phyloP scores from a whole-genome alignment of 305 asterid genomes.

The Fraxinus sp. region DNA sequence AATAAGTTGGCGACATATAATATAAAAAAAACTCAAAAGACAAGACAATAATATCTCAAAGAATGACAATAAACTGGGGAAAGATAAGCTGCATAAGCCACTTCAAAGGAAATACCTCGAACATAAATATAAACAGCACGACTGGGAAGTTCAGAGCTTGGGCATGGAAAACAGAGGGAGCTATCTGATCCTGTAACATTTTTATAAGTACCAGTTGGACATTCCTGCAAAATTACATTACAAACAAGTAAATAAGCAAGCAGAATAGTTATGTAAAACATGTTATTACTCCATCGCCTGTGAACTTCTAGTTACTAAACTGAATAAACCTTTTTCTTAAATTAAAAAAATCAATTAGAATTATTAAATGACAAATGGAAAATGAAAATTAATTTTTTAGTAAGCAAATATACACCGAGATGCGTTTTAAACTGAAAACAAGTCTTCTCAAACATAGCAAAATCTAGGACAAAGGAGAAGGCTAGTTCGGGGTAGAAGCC shows the following conservation, averaged over 20 bases:
- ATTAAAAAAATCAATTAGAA: neutral
- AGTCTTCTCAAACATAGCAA: neutral
- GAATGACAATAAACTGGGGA: neutral
- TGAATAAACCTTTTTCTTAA: neutral
- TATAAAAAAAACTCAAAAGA: constrained; percentile 13
- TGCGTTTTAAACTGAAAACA: neutral
- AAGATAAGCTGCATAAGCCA: constrained; percentile 10
- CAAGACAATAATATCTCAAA: constrained; percentile 1
- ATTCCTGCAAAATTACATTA: constrained; percentile 58
- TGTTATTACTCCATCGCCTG: constrained; percentile 8
- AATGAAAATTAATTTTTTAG: neutral
- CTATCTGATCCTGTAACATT: constrained; percentile 86
- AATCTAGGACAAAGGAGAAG: neutral
- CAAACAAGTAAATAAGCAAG: constrained; percentile 4
- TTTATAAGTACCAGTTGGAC: constrained; percentile 91
- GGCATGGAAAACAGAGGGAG: constrained; percentile 80
- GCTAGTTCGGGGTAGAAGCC: neutral
- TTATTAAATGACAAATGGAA: neutral
- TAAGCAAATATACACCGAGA: neutral
- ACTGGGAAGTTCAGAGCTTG: constrained; percentile 70
- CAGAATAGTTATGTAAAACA: constrained; percentile 1
- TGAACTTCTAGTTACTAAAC: neutral
- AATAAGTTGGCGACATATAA: neutral
- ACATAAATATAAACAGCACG: constrained; percentile 75
- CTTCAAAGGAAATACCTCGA: constrained; percentile 60